Percentiles rank a stretch among this genome's conserved stretches.
Conservation (phyloP, 2,329 filamentous ascomycete species). For the Penicillium sp. region DNA sequence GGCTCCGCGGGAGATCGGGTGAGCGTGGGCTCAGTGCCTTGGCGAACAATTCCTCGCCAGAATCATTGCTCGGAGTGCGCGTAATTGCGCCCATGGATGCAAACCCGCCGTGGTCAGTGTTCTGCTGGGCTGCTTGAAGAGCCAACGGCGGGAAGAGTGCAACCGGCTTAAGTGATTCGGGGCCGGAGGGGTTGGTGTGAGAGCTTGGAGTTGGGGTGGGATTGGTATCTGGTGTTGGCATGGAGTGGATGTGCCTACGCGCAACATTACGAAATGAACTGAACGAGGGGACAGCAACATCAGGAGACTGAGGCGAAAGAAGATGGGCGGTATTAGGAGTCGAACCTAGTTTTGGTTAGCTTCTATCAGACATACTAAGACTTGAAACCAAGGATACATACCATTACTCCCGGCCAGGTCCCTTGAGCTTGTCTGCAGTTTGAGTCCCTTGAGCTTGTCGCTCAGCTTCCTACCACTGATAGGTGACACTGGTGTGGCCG, state of each 20-base stretch:
- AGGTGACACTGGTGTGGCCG: slow-evolving; percentile 60
- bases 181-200: slow-evolving; percentile 4
- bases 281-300: slow-evolving; percentile 63
- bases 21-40: slow-evolving; percentile 82
- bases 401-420: slow-evolving; percentile 57
- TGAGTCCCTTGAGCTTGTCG: slow-evolving; percentile 77
- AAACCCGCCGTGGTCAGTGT: slow-evolving; percentile 21
- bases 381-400: slow-evolving; percentile 37
- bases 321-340: slow-evolving; percentile 42
- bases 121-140: slow-evolving; percentile 37
- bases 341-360: slow-evolving; percentile 15
- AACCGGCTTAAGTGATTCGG: slow-evolving; percentile 30
- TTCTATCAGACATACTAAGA: background rate
- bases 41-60: slow-evolving; percentile 81
- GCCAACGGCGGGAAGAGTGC: slow-evolving; percentile 40
- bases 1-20: slow-evolving; percentile 80
- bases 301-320: slow-evolving; percentile 61
- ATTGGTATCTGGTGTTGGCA: slow-evolving; percentile 22
- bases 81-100: slow-evolving; percentile 23
- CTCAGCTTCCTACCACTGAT: slow-evolving; percentile 66
- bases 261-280: slow-evolving; percentile 55
- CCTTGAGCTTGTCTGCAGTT: slow-evolving; percentile 68
- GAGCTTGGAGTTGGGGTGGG: slow-evolving; percentile 26
- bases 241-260: slow-evolving; percentile 9
- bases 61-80: slow-evolving; percentile 46